Evolutionary conservation across 2,329 filamentous ascomycete species (phyloP), one percentile per base, ranked within the genome.

Genomic region (Aspergillus sojae): DNA sequence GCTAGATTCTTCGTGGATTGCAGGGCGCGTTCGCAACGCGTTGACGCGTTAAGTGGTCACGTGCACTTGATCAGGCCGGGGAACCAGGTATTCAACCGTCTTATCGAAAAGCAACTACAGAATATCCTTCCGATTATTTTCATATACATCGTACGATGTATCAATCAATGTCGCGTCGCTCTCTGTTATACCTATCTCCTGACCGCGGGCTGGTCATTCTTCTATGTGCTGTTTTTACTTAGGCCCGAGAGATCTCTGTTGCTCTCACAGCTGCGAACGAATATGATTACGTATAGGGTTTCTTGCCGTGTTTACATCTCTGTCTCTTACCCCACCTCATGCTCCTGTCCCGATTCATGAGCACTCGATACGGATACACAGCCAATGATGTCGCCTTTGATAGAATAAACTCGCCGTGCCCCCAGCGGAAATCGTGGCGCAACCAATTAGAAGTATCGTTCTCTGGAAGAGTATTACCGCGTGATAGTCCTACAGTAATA

Each of bases 11-110:
- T 64, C 45, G 48, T 67, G 50, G 63, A 60, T 32, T 62, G 57
- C 58, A 43, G 41, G 52, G 57, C 60, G 64, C 45, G 45, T 48
- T 23, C 7, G 5, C 6, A 19, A 74, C 74, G 71, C 72, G 73
- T 60, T 62, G 60, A 63, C 75, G 74, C 73, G 74, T 75, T 69
- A 74, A 76, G 72, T 71, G 74, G 68, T 61, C 58, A 60, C 26
- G 48, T 60, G 58, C 19, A n/a, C 3, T 2, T n/a, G 39, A 41
- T n/a, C 19, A 3, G 39, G 7, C 39, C 3, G 3, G 7, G 36
- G 19, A 36, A 36, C 34, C 14, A 36, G 4, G 16, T 36, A 14
- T 36, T 12, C 12, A 36, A 14, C 34, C 34, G 11, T 34, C 5
- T 36, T 36, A 5, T 36, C 34, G 14, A 36, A 36, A 36, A 36